Evolutionary conservation across 2,329 filamentous ascomycete genomes (phyloP).

Genomic region (Nothomitra cinnamomea): DNA sequence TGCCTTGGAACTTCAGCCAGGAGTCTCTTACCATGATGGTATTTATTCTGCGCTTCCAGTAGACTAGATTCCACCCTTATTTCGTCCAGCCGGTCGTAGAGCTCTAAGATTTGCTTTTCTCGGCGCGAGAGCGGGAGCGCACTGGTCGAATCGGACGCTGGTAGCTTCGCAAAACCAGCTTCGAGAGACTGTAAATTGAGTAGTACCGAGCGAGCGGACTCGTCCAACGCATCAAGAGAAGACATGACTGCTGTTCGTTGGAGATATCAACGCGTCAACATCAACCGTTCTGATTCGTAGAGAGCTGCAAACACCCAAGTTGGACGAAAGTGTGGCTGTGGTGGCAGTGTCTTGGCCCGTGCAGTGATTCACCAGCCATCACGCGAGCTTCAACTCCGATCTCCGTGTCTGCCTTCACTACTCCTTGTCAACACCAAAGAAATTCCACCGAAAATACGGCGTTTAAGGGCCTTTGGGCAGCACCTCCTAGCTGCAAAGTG

Average conservation of each 20-base stretch:
- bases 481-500: conserved; percentile 15
- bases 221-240: background rate
- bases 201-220: background rate
- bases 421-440: background rate
- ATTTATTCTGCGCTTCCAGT: conserved; percentile 27
- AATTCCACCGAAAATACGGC: background rate
- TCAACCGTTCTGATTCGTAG: background rate
- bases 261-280: background rate
- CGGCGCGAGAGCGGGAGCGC: conserved; percentile 30
- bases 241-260: background rate
- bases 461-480: background rate
- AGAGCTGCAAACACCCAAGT: background rate
- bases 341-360: background rate
- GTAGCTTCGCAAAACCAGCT: background rate
- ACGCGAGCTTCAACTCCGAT: no score
- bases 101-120: conserved; percentile 47
- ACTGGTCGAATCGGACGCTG: background rate
- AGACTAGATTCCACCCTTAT: conserved; percentile 57
- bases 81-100: conserved; percentile 56
- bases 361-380: no score
- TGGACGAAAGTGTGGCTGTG: background rate
- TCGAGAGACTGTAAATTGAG: background rate
- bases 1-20: background rate
- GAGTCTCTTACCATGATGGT: background rate
- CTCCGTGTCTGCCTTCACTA: background rate